phyloP scores from a whole-genome alignment of 140 eudicot species.

The Cichorium intybus region DNA sequence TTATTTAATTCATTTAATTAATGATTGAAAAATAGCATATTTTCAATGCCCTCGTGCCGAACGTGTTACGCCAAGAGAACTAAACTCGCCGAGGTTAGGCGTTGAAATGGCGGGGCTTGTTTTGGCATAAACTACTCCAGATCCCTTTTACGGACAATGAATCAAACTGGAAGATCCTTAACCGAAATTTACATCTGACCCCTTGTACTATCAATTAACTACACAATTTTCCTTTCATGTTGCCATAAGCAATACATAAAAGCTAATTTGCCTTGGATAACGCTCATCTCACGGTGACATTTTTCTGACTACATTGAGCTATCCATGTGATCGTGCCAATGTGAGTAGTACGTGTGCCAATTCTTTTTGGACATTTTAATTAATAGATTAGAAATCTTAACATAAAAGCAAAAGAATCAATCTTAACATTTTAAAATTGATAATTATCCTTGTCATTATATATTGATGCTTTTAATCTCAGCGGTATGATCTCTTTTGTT shows the following conservation, averaged over 20 bases:
- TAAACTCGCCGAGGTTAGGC: constrained; percentile 7
- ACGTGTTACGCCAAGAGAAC: constrained; percentile 5
- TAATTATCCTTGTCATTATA: not conserved
- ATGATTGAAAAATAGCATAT: not conserved
- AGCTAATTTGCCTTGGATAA: no score
- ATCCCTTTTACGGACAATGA: not conserved
- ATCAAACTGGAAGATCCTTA: constrained; percentile 14
- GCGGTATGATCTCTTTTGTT: not conserved
- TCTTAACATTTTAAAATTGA: not conserved
- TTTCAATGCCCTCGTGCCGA: not conserved
- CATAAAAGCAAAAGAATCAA: no score
- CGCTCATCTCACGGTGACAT: no score
- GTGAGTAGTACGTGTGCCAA: not conserved
- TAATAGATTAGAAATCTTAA: no score
- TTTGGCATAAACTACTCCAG: constrained; percentile 7
- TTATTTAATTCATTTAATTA: not conserved
- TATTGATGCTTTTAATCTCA: not conserved
- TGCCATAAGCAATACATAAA: not conserved
- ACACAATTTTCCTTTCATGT: not conserved
- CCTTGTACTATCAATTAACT: constrained; percentile 23
- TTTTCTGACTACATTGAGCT: not conserved
- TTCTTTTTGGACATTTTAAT: no score
- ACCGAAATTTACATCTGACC: not conserved
- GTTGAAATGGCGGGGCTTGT: not conserved
- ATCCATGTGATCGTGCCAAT: not conserved